Conservation (phyloP, 2,329 filamentous ascomycete genomes). For the Aspergillus puulaauensis region DNA sequence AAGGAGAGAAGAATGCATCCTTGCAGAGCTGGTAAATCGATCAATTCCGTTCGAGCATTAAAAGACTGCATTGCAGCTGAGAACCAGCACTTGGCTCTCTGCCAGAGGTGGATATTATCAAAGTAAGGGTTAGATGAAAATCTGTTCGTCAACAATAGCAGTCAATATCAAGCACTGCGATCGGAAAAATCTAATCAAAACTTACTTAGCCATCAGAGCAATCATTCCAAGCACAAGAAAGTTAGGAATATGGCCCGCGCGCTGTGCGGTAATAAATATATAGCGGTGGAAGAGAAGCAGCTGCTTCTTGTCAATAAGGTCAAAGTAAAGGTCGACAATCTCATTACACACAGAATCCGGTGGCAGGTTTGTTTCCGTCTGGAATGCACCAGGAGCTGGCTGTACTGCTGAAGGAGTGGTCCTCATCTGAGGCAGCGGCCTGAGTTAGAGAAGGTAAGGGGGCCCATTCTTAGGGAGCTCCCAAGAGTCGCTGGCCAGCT, state of each 20-base stretch:
- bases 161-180: background rate
- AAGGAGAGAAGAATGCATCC: background rate
- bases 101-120: constrained; percentile 1
- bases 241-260: background rate
- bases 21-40: background rate
- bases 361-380: background rate
- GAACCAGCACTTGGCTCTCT: constrained; percentile 1
- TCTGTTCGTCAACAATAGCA: background rate
- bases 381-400: background rate
- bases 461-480: background rate
- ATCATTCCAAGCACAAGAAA: constrained; percentile 5
- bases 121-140: constrained; percentile 1
- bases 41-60: background rate
- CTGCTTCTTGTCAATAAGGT: constrained; percentile 7
- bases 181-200: too few relatives aligned
- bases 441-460: background rate
- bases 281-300: constrained; percentile 4
- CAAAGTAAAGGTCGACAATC: constrained; percentile 6
- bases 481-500: background rate
- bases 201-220: background rate
- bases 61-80: background rate
- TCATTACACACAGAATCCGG: constrained; percentile 1
- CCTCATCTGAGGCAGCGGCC: background rate
- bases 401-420: background rate
- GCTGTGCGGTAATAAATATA: background rate